Conservation (phyloP, 2,329 filamentous ascomycete genomes). For the Gaeumannomyces sp. region DNA sequence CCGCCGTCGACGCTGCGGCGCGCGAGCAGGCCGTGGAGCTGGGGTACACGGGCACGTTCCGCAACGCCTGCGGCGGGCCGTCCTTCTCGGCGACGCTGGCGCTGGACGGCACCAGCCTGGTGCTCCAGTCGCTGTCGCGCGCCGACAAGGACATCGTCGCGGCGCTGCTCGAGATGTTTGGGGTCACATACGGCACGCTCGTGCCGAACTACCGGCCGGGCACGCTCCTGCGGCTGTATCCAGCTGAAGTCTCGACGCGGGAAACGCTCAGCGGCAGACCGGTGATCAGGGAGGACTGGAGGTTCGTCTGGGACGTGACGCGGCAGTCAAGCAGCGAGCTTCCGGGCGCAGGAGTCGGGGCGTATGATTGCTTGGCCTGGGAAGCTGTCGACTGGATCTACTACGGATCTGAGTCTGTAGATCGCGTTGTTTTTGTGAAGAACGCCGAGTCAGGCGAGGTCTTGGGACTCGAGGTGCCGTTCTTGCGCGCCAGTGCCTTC, state of each 20-base stretch:
- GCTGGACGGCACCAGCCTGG: constrained; percentile 4
- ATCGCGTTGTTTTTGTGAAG: constrained; percentile 18
- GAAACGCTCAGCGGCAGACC: constrained; percentile 7
- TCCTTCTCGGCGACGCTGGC: constrained; percentile 11
- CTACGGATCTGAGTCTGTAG: constrained; percentile 17
- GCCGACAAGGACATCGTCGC: constrained; percentile 15
- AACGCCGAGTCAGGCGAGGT: constrained; percentile 15
- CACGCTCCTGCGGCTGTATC: constrained; percentile 12
- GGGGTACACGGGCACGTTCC: constrained; percentile 14
- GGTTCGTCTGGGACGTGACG: constrained; percentile 14
- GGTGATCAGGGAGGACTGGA: constrained; percentile 17
- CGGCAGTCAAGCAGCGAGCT: constrained; percentile 11
- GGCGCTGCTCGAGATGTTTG: constrained; percentile 13
- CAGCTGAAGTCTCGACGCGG: constrained; percentile 11
- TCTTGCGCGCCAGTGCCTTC: constrained; percentile 15
- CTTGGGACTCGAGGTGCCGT: constrained; percentile 18
- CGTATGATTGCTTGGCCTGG: constrained; percentile 17
- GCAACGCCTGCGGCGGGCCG: constrained; percentile 8
- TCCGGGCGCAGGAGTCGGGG: constrained; percentile 14
- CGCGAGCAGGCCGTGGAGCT: constrained; percentile 12
- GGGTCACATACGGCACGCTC: constrained; percentile 11
- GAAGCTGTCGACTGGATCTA: constrained; percentile 18
- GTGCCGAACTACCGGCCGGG: constrained; percentile 11
- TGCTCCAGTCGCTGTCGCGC: constrained; percentile 2
- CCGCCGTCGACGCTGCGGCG: constrained; percentile 15